A percentile compares a stretch with the other conserved stretches of the same genome.
Evolutionary conservation across 2,329 filamentous ascomycete genomes (phyloP).

Genomic region (Thelonectria olida): DNA sequence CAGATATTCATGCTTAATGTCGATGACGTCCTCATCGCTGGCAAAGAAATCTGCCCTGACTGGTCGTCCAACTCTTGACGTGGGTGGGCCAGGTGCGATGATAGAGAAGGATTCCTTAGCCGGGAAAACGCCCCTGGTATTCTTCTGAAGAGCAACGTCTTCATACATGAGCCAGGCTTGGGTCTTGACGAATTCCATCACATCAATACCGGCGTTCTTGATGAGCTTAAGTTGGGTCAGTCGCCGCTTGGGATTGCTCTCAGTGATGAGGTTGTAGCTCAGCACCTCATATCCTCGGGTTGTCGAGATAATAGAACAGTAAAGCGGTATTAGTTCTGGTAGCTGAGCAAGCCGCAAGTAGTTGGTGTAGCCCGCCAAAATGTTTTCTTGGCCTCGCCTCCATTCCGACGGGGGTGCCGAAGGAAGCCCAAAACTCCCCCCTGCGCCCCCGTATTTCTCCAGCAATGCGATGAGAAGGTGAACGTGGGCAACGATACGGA

Average conservation of each 20-base stretch:
- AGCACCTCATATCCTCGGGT: slow-evolving; percentile 75
- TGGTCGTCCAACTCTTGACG: slow-evolving; percentile 61
- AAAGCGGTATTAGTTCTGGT: slow-evolving; percentile 84
- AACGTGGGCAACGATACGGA: slow-evolving; percentile 75
- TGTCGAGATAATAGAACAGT: slow-evolving; percentile 80
- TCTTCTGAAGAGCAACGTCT: slow-evolving; percentile 52
- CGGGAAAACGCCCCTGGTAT: slow-evolving; percentile 41
- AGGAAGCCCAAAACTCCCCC: no score
- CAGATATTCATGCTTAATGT: slow-evolving; percentile 72
- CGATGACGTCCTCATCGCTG: slow-evolving; percentile 62
- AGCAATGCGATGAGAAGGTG: slow-evolving; percentile 74
- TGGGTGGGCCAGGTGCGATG: slow-evolving; percentile 51
- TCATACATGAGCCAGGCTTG: slow-evolving; percentile 65
- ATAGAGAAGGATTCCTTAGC: slow-evolving; percentile 60
- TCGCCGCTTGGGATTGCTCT: slow-evolving; percentile 73
- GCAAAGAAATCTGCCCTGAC: slow-evolving; percentile 78
- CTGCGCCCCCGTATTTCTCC: slow-evolving; percentile 56
- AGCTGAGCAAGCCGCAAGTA: slow-evolving; percentile 77
- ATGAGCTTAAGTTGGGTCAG: slow-evolving; percentile 77
- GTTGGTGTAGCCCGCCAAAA: slow-evolving; percentile 84
- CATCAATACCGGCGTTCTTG: slow-evolving; percentile 76
- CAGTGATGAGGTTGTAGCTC: slow-evolving; percentile 78
- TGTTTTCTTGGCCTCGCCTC: slow-evolving; percentile 71
- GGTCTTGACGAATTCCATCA: slow-evolving; percentile 75
- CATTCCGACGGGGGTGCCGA: slow-evolving; percentile 31